These are phyloP conservation scores for Cordyceps militaris DNA, from an alignment of 2,329 filamentous ascomycete species.

Conservation along the genomic window DNA sequence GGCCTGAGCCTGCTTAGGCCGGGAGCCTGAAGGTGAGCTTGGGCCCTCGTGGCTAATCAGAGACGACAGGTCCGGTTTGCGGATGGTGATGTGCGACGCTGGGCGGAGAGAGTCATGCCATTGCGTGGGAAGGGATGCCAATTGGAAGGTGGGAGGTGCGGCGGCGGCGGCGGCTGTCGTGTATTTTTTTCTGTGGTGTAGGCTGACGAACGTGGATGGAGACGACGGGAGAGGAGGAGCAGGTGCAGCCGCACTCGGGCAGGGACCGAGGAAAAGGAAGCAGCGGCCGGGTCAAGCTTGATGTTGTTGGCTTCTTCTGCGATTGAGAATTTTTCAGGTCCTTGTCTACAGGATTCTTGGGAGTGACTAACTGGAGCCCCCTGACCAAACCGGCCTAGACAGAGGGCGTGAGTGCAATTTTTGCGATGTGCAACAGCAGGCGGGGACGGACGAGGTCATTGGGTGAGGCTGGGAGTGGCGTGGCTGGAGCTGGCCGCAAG, in stretches of 20 bases:
- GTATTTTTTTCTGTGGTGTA: slow-evolving; percentile 2
- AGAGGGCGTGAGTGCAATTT: background rate
- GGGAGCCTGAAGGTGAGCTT: slow-evolving; percentile 10
- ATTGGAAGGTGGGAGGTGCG: slow-evolving; percentile 2
- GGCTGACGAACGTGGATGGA: background rate
- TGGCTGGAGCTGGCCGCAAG: slow-evolving; percentile 10
- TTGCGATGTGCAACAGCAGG: background rate
- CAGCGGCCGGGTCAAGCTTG: background rate
- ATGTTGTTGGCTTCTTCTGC: background rate
- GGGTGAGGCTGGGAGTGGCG: slow-evolving; percentile 1
- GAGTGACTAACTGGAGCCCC: background rate
- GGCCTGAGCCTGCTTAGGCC: slow-evolving; percentile 10
- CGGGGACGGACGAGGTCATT: background rate
- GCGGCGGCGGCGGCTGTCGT: slow-evolving; percentile 1
- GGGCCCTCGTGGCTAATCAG: slow-evolving; percentile 8
- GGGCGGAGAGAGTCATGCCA: slow-evolving; percentile 6
- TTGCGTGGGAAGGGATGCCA: slow-evolving; percentile 4
- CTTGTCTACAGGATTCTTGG: background rate
- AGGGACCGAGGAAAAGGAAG: background rate
- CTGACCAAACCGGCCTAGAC: background rate
- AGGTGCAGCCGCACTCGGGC: background rate
- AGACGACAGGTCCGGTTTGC: background rate
- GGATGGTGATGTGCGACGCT: slow-evolving; percentile 1
- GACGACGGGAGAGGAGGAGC: background rate
- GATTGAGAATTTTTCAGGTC: background rate